A percentile compares a stretch with the other conserved stretches of the same genome.
Conservation (phyloP, 495 filamentous ascomycete genomes). For the Xylaria curta region DNA sequence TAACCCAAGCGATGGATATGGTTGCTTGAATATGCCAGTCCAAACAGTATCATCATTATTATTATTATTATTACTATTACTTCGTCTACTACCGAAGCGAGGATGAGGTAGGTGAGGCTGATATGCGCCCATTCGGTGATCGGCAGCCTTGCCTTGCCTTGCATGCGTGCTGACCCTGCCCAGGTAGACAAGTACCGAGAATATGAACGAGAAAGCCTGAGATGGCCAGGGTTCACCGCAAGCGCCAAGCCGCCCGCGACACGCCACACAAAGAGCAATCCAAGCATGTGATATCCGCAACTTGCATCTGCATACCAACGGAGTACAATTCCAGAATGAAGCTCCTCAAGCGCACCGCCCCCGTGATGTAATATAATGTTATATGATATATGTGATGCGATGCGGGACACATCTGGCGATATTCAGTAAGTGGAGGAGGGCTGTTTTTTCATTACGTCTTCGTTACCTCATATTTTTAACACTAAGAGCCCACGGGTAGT, state of each 20-base stretch:
- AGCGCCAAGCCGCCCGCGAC: not conserved
- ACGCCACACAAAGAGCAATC: not conserved
- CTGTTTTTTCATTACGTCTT: constrained; percentile 43
- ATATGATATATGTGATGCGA: constrained; percentile 17
- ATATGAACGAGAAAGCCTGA: not conserved
- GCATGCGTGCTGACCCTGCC: not conserved
- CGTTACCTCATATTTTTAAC: constrained; percentile 35
- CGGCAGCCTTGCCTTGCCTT: constrained; percentile 17
- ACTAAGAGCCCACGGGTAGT: constrained; percentile 17
- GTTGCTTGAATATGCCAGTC: not conserved
- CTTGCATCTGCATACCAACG: not conserved
- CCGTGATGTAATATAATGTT: not conserved
- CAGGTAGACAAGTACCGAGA: not conserved
- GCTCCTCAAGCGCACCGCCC: not conserved
- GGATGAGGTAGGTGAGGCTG: constrained; percentile 3
- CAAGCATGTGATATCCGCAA: not conserved
- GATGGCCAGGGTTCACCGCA: not conserved
- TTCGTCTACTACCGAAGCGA: not conserved
- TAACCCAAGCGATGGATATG: not conserved
- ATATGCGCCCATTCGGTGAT: not conserved
- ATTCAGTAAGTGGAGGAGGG: constrained; percentile 13
- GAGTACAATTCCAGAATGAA: not conserved
- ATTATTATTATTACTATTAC: not conserved
- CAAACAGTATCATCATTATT: not conserved
- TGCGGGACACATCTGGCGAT: constrained; percentile 18